phyloP scores from a whole-genome alignment of 1,284 basidiomycete species.

The Rhodotorula sp. region DNA sequence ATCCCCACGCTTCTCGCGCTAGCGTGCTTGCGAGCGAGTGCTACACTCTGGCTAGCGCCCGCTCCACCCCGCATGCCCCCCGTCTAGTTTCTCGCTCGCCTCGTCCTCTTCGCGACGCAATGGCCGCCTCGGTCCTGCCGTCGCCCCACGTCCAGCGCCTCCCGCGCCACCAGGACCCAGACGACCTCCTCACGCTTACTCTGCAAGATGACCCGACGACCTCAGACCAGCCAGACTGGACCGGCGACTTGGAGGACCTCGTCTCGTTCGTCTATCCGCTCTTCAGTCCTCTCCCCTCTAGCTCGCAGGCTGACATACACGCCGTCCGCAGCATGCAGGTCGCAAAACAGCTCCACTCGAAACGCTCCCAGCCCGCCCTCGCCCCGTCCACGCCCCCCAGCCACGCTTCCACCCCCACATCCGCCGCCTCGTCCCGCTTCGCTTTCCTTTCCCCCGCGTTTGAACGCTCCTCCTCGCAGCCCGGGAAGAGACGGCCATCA shows the following conservation, averaged over 20 bases:
- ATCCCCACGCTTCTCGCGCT: too few species aligned
- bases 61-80: too few species aligned
- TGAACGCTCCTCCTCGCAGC: background rate
- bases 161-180: background rate
- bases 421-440: background rate
- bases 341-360: conserved; percentile 9
- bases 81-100: background rate
- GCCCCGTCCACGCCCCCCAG: background rate
- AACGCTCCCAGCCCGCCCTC: conserved; percentile 2
- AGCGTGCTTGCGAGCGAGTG: too few species aligned
- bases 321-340: conserved; percentile 9
- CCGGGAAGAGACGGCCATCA: background rate
- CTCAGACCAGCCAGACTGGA: conserved; percentile 9
- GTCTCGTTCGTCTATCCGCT: conserved; percentile 5
- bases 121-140: background rate
- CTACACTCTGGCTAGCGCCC: too few species aligned
- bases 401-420: background rate
- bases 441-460: too few species aligned
- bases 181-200: conserved; percentile 15
- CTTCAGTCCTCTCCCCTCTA: background rate
- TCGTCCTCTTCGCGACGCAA: background rate
- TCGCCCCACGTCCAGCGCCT: background rate
- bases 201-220: background rate
- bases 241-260: conserved; percentile 25
- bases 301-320: background rate